Base-by-base conservation (phyloP, 1,284 basidiomycete genomes). In the Melampsora americana region DNA sequence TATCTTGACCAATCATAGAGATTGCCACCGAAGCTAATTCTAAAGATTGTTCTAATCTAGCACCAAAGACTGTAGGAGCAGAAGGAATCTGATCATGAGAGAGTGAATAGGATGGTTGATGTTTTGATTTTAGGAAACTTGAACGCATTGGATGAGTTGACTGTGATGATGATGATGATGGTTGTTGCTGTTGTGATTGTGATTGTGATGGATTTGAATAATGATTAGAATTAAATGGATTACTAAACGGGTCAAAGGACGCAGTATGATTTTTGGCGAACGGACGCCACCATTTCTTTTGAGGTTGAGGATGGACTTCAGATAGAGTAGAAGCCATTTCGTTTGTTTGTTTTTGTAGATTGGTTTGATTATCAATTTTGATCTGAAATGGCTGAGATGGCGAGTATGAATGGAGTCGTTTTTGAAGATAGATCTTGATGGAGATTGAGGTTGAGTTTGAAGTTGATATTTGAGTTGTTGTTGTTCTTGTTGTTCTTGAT, bases 1-100 rank as follows among this genome's bases (percentile, higher is more conserved):
- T 89, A 18, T 73, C 64, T 39, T 89, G 86, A 77, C 90, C 91
- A 16, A 91, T 90, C n/a, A 95, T 95, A 23, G 91, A 93, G 82
- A 99, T 97, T 81, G 95, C 93, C 0, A 96, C 94, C 80, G 89
- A 91, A 26, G 95, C 95, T 82, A 91, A 91, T 80, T 88, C 87
- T 80, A 98, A 86, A 74, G 90, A 91, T 81, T 93, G 90, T 78
- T 87, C 87, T 79, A 98, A 87, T 5, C 92, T 89, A 76, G 89
- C 90, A 16, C 92, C 92, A 83, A 99, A 98, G 50, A 98, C 92
- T 9, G 23, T 50, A 68, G 64, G 50, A 39, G 48, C 26, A 6
- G 32, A 35, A 56, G 53, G 46, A 18, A 20, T 44, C 18, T 1
- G 39, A 53, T 23, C 46, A 61, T n/a, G 44, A 53, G 44, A 28